Percentiles rank a stretch among this genome's conserved stretches.
phyloP scores from a whole-genome alignment of 1,284 basidiomycete species.

The Phlebopus sp. region DNA sequence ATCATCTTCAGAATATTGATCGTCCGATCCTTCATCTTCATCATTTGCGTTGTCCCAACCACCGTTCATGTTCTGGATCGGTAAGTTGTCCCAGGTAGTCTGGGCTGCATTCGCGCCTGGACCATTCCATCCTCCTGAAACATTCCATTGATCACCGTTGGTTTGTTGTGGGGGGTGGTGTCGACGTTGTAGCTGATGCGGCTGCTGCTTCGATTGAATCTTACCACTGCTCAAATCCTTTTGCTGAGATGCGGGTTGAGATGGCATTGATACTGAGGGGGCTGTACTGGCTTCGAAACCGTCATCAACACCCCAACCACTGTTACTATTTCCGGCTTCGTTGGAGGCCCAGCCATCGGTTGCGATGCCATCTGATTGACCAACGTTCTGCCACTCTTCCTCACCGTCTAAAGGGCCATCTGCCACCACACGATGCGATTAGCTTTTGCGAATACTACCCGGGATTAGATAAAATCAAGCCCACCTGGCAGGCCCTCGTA shows the following conservation, averaged over 20 bases:
- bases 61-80: constrained; percentile 5
- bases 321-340: constrained; percentile 24
- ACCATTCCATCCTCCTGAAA: not conserved
- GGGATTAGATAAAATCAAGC: constrained; percentile 3
- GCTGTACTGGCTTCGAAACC: constrained; percentile 19
- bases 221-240: constrained; percentile 16
- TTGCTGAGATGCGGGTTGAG: constrained; percentile 13
- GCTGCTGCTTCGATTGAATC: constrained; percentile 17
- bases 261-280: constrained; percentile 18
- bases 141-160: constrained; percentile 16
- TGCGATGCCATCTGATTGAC: constrained; percentile 6
- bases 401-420: constrained; percentile 15
- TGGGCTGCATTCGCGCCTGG: not conserved
- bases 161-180: constrained; percentile 5
- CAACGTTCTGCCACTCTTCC: constrained; percentile 29
- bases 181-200: constrained; percentile 6
- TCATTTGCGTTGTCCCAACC: constrained; percentile 14
- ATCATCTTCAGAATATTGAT: constrained; percentile 5
- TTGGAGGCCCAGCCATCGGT: constrained; percentile 23
- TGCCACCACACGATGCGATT: constrained; percentile 13
- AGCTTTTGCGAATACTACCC: constrained; percentile 4
- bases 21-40: constrained; percentile 18
- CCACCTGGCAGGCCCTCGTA: constrained; percentile 22
- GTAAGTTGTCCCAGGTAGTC: constrained; percentile 1
- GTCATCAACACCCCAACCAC: constrained; percentile 18